Base-by-base conservation (phyloP, 306 rosid species). In the Biancaea sappan region DNA sequence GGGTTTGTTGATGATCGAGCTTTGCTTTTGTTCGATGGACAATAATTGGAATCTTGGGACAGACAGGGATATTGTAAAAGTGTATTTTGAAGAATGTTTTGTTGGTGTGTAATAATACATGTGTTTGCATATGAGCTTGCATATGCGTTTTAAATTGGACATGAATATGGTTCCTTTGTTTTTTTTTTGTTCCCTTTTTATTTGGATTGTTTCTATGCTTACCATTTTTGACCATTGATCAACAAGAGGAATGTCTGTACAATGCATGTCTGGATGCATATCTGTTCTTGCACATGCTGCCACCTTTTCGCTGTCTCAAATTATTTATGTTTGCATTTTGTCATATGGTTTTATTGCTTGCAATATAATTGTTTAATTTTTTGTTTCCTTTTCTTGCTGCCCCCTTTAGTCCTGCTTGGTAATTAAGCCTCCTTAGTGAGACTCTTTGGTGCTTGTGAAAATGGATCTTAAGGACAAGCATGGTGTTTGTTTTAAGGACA, bases 261-360 rank as follows among this genome's bases (percentile, higher is more conserved):
- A 83, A 64, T 87, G 88, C 79, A 76, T 79, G 52, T 62, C 77
- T 85, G 18, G 24, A 71, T 81, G 35, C n/a, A n/a, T n/a, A 71
- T 64, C 67, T 64, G 80, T 83, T 31, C 14, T 47, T 76, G 71
- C 90, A 88, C 90, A 79, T 84, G 91, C 78, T 81, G 44, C 58
- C 83, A 69, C 81, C 87, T 71, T 76, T 74, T 14, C 16, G 12
- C 41, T 84, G 81, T 77, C 74, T 24, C 56, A 18, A 4, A 48
- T 50, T 77, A 34, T 80, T 26, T 82, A 2, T 6, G 4, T 56
- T 25, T 52, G 68, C 63, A 62, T 79, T 79, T 35, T 67, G 67
- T 57, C 82, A 68, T 80, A 88, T 79, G 87, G 73, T 62, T 89
- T 85, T 80, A 88, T 79, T 86, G 73, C 62, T 89, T 85, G 77